Evolutionary conservation across 768 basidiomycete species (phyloP), one percentile per base, ranked within the genome.

Genomic region (Phaeotremella skinneri): DNA sequence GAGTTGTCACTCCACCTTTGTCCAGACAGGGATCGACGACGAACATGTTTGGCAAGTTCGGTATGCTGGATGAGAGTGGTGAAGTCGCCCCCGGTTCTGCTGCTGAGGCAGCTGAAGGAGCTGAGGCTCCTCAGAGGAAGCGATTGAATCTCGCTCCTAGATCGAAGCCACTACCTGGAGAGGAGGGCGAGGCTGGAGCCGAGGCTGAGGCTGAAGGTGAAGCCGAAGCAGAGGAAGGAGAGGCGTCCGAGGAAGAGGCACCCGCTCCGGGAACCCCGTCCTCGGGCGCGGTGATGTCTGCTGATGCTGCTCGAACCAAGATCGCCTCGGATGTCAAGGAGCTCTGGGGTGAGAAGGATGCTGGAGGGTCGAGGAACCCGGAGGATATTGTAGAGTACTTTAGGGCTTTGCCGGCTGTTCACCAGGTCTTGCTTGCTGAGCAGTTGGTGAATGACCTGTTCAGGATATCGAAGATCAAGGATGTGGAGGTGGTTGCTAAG

Each of bases 381-480:
- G 86, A 87, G 31, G 93, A 96, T 76, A 91, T 89, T 13, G 90
- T 90, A 66, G 83, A 83, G 25, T 93, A 92, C 80, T 91, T 94
- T 79, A 81, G 83, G 50, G 82, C 80, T 20, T 81, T 97, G 26
- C 86, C 90, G 4, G 76, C 81, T 25, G 81, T 81, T 58, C 82
- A 87, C 67, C 86, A 87, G 37, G 78, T 77, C 56, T 78, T 78
- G 21, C 83, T 98, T 29, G 84, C 94, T 62, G 85, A 89, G 70
- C 86, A 85, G 76, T 79, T 98, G 45, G 83, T 88, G 43, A 82
- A 81, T 13, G 81, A 80, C 23, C 90, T 88, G 1, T 81, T 96
- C 64, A 87, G 93, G 74, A 82, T 84, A 62, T 62, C 73, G 31
- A 96, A 91, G 80, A 85, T 87, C 72, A 81, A 83, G 3, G 89